phyloP scores from a whole-genome alignment of 306 rosid species.

The Clitoria ternatea region DNA sequence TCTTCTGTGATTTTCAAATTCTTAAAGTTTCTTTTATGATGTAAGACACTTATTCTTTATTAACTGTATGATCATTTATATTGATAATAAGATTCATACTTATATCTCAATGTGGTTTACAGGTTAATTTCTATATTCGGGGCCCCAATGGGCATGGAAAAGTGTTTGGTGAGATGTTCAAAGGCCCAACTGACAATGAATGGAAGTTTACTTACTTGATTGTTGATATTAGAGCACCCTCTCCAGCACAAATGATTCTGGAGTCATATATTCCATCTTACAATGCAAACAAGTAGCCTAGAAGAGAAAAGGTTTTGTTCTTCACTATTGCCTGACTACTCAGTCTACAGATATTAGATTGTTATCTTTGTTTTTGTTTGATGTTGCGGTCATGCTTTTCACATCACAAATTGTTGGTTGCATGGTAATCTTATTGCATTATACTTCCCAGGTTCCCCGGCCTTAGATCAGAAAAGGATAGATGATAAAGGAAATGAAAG shows the following conservation, averaged over 20 bases:
- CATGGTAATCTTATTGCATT: background rate
- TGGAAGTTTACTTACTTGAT: conserved; percentile 86
- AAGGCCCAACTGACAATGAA: conserved; percentile 54
- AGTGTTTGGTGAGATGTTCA: conserved; percentile 87
- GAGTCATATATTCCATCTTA: conserved; percentile 85
- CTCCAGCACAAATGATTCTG: conserved; percentile 71
- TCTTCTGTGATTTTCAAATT: background rate
- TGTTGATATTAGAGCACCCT: conserved; percentile 78
- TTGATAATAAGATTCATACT: conserved; percentile 5
- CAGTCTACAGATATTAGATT: conserved; percentile 30
- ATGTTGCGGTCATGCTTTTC: conserved; percentile 15
- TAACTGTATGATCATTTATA: background rate
- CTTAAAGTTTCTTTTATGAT: background rate
- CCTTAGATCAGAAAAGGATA: background rate
- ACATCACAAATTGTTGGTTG: conserved; percentile 7
- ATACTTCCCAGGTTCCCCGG: background rate
- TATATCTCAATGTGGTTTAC: conserved; percentile 16
- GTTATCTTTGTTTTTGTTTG: conserved; percentile 8
- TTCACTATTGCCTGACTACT: conserved; percentile 28
- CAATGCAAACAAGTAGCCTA: conserved; percentile 28
- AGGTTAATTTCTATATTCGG: conserved; percentile 90
- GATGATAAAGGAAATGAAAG: background rate
- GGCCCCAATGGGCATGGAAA: conserved; percentile 92
- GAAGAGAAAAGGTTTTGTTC: conserved; percentile 32
- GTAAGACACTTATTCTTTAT: conserved; percentile 14